Evolutionary conservation across 2,329 filamentous ascomycete genomes (phyloP), one percentile per base, ranked within the genome.

Genomic region (Colletotrichum horii): DNA sequence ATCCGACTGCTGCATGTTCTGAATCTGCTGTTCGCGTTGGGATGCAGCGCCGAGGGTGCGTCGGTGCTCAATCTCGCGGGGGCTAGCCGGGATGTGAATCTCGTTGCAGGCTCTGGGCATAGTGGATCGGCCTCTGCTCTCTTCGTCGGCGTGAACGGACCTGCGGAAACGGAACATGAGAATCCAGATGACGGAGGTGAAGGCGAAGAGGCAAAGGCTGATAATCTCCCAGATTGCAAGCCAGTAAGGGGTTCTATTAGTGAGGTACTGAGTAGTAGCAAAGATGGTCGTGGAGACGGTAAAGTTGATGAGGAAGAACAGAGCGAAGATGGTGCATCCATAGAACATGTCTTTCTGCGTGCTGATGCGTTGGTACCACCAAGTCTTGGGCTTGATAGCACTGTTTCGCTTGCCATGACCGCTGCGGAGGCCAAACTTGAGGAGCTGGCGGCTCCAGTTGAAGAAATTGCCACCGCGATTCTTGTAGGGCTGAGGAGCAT

Each of bases 291-390:
- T 52, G 22, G 56, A 8, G 22, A 66, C 2, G 22, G n/a, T 34
- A 7, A 76, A 58, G 34, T 74, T 68, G 7, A 36, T 19, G 14
- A 74, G 7, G 11, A 73, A 65, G 34, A 76, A 74, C 24, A 74
- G 8, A 6, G 70, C 52, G 19, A 76, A 22, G 11, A 24, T 8
- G 14, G 22, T n/a, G 4, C 56, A 74, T 19, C 56, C 64, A 9
- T n/a, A 26, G 43, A 65, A 74, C 22, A 74, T 36, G n/a, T 76
- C 60, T 11, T 22, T 14, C 26, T 74, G 55, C 15, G 36, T 26
- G 58, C 70, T 68, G 26, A 76, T 48, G 36, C 74, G 70, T 36
- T 76, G 43, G 19, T 58, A 74, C 74, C 74, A 76, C 19, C 11
- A 36, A 14, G 70, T 68, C 22, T 7, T 28, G 4, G 74, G 58